These are phyloP conservation scores for Cylindrotheca closterium DNA, from an alignment of 108 stramenopile genomes.

Conservation along the genomic window DNA sequence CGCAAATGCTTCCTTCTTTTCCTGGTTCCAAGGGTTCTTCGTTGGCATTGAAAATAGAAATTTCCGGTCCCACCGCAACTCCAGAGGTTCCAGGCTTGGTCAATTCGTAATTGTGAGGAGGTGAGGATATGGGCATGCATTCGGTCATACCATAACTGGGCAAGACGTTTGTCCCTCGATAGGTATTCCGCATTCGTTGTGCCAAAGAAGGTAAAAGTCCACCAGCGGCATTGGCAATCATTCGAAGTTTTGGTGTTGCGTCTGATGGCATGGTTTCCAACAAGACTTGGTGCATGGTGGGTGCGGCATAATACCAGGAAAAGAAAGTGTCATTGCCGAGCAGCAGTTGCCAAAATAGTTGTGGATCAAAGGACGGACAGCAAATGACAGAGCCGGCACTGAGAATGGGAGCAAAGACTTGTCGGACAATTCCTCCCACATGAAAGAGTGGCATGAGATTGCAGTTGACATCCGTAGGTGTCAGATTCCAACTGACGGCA, in stretches of 20 bases:
- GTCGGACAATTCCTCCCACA: slow-evolving; percentile 43
- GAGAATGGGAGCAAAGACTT: slow-evolving; percentile 43
- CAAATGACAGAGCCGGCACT: slow-evolving; percentile 51
- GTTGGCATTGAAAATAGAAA: slow-evolving; percentile 45
- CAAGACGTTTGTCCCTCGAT: slow-evolving; percentile 35
- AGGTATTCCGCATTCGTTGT: slow-evolving; percentile 35
- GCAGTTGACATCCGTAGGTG: slow-evolving; percentile 46
- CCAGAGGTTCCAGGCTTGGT: slow-evolving; percentile 59
- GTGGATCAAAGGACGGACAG: slow-evolving; percentile 50
- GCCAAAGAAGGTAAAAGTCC: slow-evolving; percentile 57
- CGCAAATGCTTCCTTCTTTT: slow-evolving; percentile 53
- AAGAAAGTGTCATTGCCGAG: slow-evolving; percentile 1
- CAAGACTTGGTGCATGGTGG: slow-evolving; percentile 70
- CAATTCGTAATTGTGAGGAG: slow-evolving; percentile 53
- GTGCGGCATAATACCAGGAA: slow-evolving; percentile 72
- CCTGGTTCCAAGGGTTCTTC: slow-evolving; percentile 30
- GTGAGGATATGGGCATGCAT: slow-evolving; percentile 73
- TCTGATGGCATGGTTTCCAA: slow-evolving; percentile 14
- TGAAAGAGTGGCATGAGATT: slow-evolving; percentile 81
- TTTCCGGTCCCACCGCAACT: slow-evolving; percentile 58
- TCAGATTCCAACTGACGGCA: slow-evolving; percentile 42
- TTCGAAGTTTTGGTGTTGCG: slow-evolving; percentile 23
- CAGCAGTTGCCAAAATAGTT: slow-evolving; percentile 45
- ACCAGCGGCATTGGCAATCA: slow-evolving; percentile 78
- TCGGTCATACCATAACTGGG: slow-evolving; percentile 80